A percentile compares a stretch with the other conserved stretches of the same genome.
These are phyloP conservation scores for Ilyonectria robusta DNA, from an alignment of 2,329 filamentous ascomycete genomes.

Conservation along the genomic window DNA sequence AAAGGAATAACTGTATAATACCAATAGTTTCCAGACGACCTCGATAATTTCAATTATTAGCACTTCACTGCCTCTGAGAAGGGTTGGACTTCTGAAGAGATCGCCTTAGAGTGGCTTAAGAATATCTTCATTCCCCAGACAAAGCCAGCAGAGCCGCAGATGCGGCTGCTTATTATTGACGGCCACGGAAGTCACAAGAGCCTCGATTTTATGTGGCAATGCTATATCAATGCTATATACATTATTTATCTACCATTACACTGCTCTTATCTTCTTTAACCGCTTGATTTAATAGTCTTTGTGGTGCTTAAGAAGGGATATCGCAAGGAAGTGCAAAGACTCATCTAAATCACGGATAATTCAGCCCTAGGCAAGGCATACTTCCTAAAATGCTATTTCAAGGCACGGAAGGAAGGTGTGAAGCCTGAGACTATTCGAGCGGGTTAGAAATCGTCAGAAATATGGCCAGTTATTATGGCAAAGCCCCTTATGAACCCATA, in stretches of 20 bases:
- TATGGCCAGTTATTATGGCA: slow-evolving; percentile 8
- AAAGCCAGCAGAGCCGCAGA: too few relatives aligned
- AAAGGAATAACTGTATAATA: too few relatives aligned
- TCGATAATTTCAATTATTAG: too few relatives aligned
- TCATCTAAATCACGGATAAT: slow-evolving; percentile 10
- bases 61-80: too few relatives aligned
- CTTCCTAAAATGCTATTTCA: slow-evolving; percentile 18
- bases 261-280: slow-evolving; percentile 18
- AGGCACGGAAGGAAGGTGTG: slow-evolving; percentile 9
- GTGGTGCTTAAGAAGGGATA: slow-evolving; percentile 10
- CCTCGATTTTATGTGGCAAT: too few relatives aligned
- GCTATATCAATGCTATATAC: too few relatives aligned
- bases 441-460: slow-evolving; percentile 11
- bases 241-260: not conserved
- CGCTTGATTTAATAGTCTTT: slow-evolving; percentile 19
- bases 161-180: too few relatives aligned
- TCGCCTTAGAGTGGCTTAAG: too few relatives aligned
- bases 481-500: slow-evolving; percentile 4
- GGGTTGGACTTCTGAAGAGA: too few relatives aligned
- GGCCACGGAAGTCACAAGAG: too few relatives aligned
- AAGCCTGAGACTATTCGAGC: slow-evolving; percentile 16
- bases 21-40: too few relatives aligned
- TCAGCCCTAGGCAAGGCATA: slow-evolving; percentile 10
- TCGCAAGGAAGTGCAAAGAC: slow-evolving; percentile 7
- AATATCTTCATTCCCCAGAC: too few relatives aligned